phyloP scores from a whole-genome alignment of 1,284 basidiomycete genomes.

The Dichomitus squalens region DNA sequence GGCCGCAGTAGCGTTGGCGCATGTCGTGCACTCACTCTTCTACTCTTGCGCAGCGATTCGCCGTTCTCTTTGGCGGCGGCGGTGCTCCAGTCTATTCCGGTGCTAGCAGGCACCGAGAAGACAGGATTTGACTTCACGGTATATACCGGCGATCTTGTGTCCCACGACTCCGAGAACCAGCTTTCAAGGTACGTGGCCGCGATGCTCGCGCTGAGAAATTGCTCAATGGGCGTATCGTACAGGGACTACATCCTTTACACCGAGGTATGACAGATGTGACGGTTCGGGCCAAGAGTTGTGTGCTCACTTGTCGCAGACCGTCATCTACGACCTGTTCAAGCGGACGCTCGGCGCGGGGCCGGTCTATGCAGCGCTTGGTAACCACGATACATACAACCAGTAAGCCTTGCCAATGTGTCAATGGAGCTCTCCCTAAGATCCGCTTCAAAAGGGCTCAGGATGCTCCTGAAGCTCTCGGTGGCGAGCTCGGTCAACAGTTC shows the following conservation, averaged over 20 bases:
- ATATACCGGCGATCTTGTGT: constrained; percentile 79
- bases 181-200: constrained; percentile 50
- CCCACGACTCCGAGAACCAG: constrained; percentile 70
- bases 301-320: constrained; percentile 41
- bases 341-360: constrained; percentile 62
- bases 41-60: constrained; percentile 54
- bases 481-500: constrained; percentile 57
- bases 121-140: constrained; percentile 67
- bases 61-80: constrained; percentile 67
- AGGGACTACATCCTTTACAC: constrained; percentile 24
- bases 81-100: constrained; percentile 69
- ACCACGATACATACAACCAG: constrained; percentile 75
- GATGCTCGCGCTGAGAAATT: neutral
- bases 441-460: constrained; percentile 55
- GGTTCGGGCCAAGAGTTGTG: neutral
- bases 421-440: neutral
- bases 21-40: neutral
- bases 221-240: neutral
- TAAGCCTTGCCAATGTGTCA: constrained; percentile 31
- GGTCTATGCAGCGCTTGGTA: constrained; percentile 75
- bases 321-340: constrained; percentile 69
- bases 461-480: constrained; percentile 60
- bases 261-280: constrained; percentile 7
- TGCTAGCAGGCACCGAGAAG: constrained; percentile 61
- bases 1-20: neutral